Percentiles rank a stretch among this genome's conserved stretches.
Evolutionary conservation across 148 eudicot species (phyloP).

Genomic region (Amaranthus hypochondriacus): DNA sequence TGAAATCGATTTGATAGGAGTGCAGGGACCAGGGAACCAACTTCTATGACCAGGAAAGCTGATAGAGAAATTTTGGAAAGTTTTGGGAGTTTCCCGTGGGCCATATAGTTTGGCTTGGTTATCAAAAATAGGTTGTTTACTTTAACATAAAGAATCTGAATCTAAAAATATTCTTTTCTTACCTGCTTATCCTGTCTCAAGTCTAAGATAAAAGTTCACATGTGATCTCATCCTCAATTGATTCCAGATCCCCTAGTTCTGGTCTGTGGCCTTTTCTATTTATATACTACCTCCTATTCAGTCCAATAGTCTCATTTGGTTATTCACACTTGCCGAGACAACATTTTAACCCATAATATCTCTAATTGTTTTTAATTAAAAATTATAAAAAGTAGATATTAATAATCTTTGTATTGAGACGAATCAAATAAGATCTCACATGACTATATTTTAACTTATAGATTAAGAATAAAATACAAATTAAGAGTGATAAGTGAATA

Average conservation of each 20-base stretch:
- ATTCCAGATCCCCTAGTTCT: constrained; percentile 26
- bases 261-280: constrained; percentile 2
- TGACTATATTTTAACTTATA: too few relatives aligned
- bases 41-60: constrained; percentile 11
- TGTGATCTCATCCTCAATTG: constrained; percentile 21
- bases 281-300: background rate
- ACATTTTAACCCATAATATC: too few relatives aligned
- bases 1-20: constrained; percentile 12
- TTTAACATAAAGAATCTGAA: constrained; percentile 22
- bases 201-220: constrained; percentile 31
- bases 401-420: too few relatives aligned
- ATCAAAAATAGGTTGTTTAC: constrained; percentile 15
- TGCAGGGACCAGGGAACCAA: constrained; percentile 20
- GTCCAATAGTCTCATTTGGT: too few relatives aligned
- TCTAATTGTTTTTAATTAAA: too few relatives aligned
- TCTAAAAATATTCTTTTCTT: constrained; percentile 21
- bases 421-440: too few relatives aligned
- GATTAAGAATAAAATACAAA: too few relatives aligned
- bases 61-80: constrained; percentile 22
- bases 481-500: too few relatives aligned
- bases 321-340: too few relatives aligned
- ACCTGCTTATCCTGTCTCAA: constrained; percentile 27
- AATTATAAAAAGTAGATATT: too few relatives aligned
- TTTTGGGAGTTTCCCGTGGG: constrained; percentile 6
- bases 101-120: constrained; percentile 16